Percentiles rank a stretch among this genome's conserved stretches.
Evolutionary conservation across 495 filamentous ascomycete genomes (phyloP).

Genomic region (Sordaria brevicollis): DNA sequence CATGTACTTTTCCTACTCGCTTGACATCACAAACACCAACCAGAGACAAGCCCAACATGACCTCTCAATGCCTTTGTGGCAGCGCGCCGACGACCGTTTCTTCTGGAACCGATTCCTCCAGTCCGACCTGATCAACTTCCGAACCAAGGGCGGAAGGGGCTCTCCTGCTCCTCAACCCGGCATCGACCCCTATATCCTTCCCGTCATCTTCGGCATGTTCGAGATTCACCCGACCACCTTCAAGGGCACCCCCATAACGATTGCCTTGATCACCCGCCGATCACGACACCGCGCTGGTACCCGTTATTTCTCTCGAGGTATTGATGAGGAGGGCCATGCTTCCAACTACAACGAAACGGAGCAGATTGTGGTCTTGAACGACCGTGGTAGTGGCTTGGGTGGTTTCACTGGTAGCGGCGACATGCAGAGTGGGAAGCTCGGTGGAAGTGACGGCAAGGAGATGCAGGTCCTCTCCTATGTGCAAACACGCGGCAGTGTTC

Average conservation of each 20-base stretch:
- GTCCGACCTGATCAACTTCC: slow-evolving; percentile 82
- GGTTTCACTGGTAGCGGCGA: slow-evolving; percentile 71
- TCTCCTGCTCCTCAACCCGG: slow-evolving; percentile 60
- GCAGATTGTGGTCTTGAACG: slow-evolving; percentile 80
- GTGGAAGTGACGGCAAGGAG: slow-evolving; percentile 50
- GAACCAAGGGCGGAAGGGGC: slow-evolving; percentile 38
- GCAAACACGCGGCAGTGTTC: slow-evolving; percentile 90
- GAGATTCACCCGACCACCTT: slow-evolving; percentile 73
- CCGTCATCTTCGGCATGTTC: slow-evolving; percentile 89
- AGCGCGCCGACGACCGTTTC: slow-evolving; percentile 89
- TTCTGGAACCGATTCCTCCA: slow-evolving; percentile 97
- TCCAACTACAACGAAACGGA: slow-evolving; percentile 99
- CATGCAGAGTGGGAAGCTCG: slow-evolving; percentile 59
- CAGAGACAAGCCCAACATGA: slow-evolving; percentile 78
- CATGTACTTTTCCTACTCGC: slow-evolving; percentile 96
- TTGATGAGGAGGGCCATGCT: slow-evolving; percentile 87
- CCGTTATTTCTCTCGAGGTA: slow-evolving; percentile 84
- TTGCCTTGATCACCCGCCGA: slow-evolving; percentile 77
- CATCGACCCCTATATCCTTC: slow-evolving; percentile 87
- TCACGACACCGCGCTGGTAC: slow-evolving; percentile 83
- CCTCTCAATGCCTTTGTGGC: slow-evolving; percentile 66
- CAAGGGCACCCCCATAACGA: slow-evolving; percentile 71
- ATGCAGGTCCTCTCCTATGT: slow-evolving; percentile 87
- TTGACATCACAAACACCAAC: slow-evolving; percentile 90
- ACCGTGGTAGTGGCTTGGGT: slow-evolving; percentile 55